Percentiles rank a stretch among this genome's conserved stretches.
phyloP scores from a whole-genome alignment of 208 protist species.

The Sergeia podlipaevii region DNA sequence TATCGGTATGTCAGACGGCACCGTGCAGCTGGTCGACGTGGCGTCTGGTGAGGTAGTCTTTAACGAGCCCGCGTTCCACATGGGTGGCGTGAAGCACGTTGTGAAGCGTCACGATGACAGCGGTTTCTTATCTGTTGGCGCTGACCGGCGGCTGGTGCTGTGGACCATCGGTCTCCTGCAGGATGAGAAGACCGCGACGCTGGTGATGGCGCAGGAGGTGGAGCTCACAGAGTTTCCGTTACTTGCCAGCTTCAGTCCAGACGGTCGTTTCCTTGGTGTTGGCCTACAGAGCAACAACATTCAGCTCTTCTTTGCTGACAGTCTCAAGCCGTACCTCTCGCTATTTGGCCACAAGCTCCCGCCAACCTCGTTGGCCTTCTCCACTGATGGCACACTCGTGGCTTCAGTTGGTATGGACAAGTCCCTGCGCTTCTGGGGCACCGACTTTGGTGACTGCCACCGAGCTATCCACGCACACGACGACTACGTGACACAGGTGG shows the following conservation, averaged over 20 bases:
- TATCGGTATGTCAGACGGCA: slow-evolving; percentile 68
- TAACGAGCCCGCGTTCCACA: slow-evolving; percentile 78
- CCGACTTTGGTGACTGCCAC: slow-evolving; percentile 98
- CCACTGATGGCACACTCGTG: slow-evolving; percentile 91
- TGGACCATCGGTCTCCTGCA: slow-evolving; percentile 74
- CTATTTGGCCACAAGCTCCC: slow-evolving; percentile 99
- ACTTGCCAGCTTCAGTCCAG: slow-evolving; percentile 67
- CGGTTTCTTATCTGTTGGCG: slow-evolving; percentile 76
- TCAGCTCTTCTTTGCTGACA: slow-evolving; percentile 97
- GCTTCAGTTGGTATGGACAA: slow-evolving; percentile 98
- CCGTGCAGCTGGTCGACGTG: slow-evolving; percentile 63
- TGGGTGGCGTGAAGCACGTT: slow-evolving; percentile 74
- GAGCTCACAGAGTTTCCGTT: slow-evolving; percentile 95
- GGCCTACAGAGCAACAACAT: slow-evolving; percentile 97
- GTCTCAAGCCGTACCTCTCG: slow-evolving; percentile 97
- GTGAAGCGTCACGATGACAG: slow-evolving; percentile 35
- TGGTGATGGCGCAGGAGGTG: slow-evolving; percentile 78
- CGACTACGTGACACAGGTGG: slow-evolving; percentile 94
- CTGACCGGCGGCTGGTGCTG: slow-evolving; percentile 75
- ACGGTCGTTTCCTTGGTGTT: slow-evolving; percentile 90
- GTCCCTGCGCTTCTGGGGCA: slow-evolving; percentile 98
- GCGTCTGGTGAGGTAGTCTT: slow-evolving; percentile 75
- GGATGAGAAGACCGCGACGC: slow-evolving; percentile 23
- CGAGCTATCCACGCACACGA: slow-evolving; percentile 97
- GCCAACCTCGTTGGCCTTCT: slow-evolving; percentile 91